These are phyloP conservation scores for Exophiala oligosperma DNA, from an alignment of 2,329 filamentous ascomycete species.

Conservation along the genomic window DNA sequence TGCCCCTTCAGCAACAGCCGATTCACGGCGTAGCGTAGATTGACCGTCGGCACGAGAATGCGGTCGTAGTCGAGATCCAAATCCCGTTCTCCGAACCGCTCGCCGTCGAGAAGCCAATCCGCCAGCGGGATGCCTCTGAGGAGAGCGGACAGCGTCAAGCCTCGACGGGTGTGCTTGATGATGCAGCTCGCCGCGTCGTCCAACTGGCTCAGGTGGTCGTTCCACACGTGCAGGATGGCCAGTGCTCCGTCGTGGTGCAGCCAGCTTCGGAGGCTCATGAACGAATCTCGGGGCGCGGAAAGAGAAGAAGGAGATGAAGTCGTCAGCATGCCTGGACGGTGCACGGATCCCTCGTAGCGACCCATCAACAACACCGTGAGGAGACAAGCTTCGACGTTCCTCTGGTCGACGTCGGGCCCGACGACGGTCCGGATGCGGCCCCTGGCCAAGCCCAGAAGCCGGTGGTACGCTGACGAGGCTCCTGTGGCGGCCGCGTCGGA, in stretches of 20 bases:
- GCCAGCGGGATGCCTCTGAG: slow-evolving; percentile 30
- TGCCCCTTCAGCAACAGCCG: background rate
- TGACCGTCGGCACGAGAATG: slow-evolving; percentile 27
- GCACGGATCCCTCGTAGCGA: slow-evolving; percentile 21
- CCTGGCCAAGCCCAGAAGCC: slow-evolving; percentile 25
- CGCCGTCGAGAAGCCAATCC: slow-evolving; percentile 33
- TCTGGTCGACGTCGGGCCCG: background rate
- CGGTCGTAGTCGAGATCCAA: slow-evolving; percentile 32
- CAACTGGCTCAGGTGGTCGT: slow-evolving; percentile 15
- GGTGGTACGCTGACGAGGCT: slow-evolving; percentile 26
- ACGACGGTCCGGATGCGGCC: background rate
- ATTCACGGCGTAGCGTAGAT: slow-evolving; percentile 18
- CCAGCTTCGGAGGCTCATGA: slow-evolving; percentile 32
- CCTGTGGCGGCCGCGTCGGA: slow-evolving; percentile 27
- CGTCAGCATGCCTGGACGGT: background rate
- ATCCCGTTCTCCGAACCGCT: slow-evolving; percentile 30
- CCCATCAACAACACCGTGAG: slow-evolving; percentile 26
- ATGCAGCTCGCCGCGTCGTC: slow-evolving; percentile 18
- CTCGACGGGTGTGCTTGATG: slow-evolving; percentile 32
- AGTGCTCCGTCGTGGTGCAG: slow-evolving; percentile 36
- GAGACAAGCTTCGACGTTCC: slow-evolving; percentile 23
- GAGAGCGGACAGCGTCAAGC: slow-evolving; percentile 28
- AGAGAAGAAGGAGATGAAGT: too few relatives aligned
- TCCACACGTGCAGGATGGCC: slow-evolving; percentile 34
- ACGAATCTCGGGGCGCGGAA: background rate